Evolutionary conservation across 2,329 filamentous ascomycete genomes (phyloP).

Genomic region (Aspergillus versicolor): DNA sequence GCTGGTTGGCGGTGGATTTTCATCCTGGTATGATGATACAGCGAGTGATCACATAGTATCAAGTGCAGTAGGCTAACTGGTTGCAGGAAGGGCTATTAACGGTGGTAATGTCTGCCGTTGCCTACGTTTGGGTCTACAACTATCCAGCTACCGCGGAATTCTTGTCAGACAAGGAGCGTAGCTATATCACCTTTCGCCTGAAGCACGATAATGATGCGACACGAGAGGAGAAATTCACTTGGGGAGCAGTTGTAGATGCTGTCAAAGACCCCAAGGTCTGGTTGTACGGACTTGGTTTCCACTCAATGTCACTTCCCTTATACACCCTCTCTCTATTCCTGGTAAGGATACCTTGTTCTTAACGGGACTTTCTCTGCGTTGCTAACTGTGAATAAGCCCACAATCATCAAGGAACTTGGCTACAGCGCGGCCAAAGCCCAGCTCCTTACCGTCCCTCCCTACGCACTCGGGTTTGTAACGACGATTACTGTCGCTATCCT

Average conservation of each 20-base stretch:
- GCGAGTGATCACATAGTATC: neutral
- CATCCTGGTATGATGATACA: constrained; percentile 46
- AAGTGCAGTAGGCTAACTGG: neutral
- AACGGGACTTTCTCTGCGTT: neutral
- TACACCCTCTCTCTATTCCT: constrained; percentile 43
- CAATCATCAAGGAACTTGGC: constrained; percentile 45
- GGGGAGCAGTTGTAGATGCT: constrained; percentile 64
- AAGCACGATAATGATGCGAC: constrained; percentile 69
- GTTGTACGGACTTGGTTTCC: constrained; percentile 70
- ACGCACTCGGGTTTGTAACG: constrained; percentile 61
- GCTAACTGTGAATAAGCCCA: constrained; percentile 27
- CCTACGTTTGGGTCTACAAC: constrained; percentile 45
- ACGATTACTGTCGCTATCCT: constrained; percentile 60
- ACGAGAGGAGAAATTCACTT: constrained; percentile 66
- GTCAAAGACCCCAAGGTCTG: constrained; percentile 68
- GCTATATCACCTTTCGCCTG: constrained; percentile 62
- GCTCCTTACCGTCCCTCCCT: constrained; percentile 64
- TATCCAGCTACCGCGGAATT: constrained; percentile 45
- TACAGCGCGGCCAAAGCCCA: constrained; percentile 44
- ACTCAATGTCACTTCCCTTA: constrained; percentile 66
- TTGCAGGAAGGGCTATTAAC: constrained; percentile 66
- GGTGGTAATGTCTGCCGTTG: constrained; percentile 51
- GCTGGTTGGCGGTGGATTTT: constrained; percentile 66
- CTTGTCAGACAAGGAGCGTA: constrained; percentile 51
- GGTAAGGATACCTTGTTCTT: constrained; percentile 16